Conservation (phyloP, 352 stramenopile species). For the Paralagenidium karlingii region DNA sequence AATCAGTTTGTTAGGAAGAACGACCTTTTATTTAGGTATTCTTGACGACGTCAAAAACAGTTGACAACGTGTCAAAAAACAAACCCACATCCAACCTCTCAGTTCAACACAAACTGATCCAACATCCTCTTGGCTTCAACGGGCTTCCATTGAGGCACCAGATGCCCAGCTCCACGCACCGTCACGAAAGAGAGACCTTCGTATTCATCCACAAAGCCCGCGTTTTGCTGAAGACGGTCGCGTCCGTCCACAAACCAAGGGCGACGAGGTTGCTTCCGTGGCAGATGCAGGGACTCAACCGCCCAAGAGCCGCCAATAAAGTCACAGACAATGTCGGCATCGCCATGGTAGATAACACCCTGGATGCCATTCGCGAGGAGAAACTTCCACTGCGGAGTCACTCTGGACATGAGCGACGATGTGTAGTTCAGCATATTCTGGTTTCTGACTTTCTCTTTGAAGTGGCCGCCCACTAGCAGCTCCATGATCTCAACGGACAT, state of each 20-base stretch:
- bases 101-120: constrained; percentile 49
- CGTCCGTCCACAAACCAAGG: constrained; percentile 18
- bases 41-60: too few relatives aligned
- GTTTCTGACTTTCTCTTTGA: constrained; percentile 13
- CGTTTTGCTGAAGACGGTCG: constrained; percentile 38
- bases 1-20: too few relatives aligned
- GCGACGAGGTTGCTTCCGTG: constrained; percentile 16
- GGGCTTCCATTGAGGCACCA: constrained; percentile 79
- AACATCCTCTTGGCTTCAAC: constrained; percentile 57
- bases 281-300: constrained; percentile 46
- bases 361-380: constrained; percentile 26
- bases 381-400: constrained; percentile 45
- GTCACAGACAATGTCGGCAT: constrained; percentile 55
- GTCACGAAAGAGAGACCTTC: constrained; percentile 81
- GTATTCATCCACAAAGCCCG: constrained; percentile 75
- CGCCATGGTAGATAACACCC: constrained; percentile 65
- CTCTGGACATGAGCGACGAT: constrained; percentile 19
- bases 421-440: constrained; percentile 37
- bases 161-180: constrained; percentile 83
- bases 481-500: constrained; percentile 18
- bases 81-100: too few relatives aligned
- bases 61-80: too few relatives aligned
- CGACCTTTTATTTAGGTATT: too few relatives aligned
- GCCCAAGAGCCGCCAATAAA: constrained; percentile 54
- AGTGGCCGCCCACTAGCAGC: constrained; percentile 15